These are phyloP conservation scores for Canna indica DNA, from an alignment of 176 grass and related monocot species.

Conservation along the genomic window DNA sequence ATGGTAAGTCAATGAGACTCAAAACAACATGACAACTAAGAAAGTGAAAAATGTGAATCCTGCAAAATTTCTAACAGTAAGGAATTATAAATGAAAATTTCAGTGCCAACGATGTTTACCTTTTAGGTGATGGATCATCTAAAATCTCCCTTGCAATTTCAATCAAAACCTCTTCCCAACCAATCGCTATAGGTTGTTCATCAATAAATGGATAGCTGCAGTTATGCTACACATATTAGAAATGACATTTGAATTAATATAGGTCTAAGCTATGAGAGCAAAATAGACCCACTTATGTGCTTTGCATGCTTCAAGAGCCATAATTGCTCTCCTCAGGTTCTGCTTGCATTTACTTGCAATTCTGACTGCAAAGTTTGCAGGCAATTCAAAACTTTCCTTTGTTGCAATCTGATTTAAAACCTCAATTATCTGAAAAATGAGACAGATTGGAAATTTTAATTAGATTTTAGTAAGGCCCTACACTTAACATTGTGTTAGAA, in stretches of 20 bases:
- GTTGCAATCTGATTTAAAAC: conserved; percentile 49
- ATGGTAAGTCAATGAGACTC: too few relatives aligned
- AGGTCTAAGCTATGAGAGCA: background rate
- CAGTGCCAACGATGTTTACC: background rate
- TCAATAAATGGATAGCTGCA: conserved; percentile 52
- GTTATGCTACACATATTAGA: background rate
- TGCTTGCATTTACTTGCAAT: conserved; percentile 43
- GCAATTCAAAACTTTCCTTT: conserved; percentile 46
- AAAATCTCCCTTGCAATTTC: conserved; percentile 59
- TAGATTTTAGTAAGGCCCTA: background rate
- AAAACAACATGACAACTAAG: too few relatives aligned
- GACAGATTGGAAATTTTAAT: background rate
- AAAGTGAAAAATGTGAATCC: too few relatives aligned
- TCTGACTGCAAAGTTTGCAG: conserved; percentile 35
- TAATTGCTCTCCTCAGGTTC: conserved; percentile 56
- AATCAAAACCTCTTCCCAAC: conserved; percentile 46
- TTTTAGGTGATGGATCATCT: conserved; percentile 36
- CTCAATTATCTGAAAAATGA: conserved; percentile 35
- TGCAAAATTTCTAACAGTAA: too few relatives aligned
- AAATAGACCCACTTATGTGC: conserved; percentile 29
- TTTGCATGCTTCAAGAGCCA: conserved; percentile 71
- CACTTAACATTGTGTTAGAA: conserved; percentile 5
- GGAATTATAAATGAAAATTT: background rate
- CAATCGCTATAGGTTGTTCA: conserved; percentile 49
- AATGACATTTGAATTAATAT: background rate